Evolutionary conservation across 2,329 filamentous ascomycete genomes (phyloP), one percentile per base, ranked within the genome.

Genomic region (Colletotrichum gloeosporioides): DNA sequence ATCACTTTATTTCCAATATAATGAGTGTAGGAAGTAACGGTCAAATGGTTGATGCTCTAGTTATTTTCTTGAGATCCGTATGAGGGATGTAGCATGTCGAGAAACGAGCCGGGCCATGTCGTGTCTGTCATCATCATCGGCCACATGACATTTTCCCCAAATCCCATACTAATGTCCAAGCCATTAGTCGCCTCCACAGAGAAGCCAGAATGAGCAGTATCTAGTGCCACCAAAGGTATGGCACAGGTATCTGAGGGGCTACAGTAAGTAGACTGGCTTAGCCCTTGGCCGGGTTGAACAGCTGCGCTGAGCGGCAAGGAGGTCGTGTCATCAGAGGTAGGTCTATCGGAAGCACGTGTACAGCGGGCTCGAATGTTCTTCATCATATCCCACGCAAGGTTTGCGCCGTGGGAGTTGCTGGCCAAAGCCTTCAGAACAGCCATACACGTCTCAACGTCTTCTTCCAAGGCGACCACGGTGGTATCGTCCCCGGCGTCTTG

Each of bases 301-400:
- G 6, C 3, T 53, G 44, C 44, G 10, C 0, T 8, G 0, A n/a
- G 10, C 6, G 44, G 0, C 44, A 53, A 22, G 0, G 44, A 12
- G 0, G 0, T 49, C 9, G n/a, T 13, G 44, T 53, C 44, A 53
- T 22, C 10, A 0, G n/a, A 0, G n/a, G 0, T 0, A 53, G 44
- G 10, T 3, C 0, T 53, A 12, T 53, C 44, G 10, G n/a, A 53
- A 53, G 44, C 44, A 13, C 44, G 44, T 0, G 2, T 53, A 0
- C n/a, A 53, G 0, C 44, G 44, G 1, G 44, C 44, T 22, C 55
- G 55, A 8, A 62, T 62, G 3, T 62, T 32, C 16, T 62, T 62
- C 59, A 62, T 62, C 59, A 34, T 62, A 34, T 62, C 59, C 59
- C 59, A 62, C 18, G 59, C 59, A n/a, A 34, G 59, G 10, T 62